Base-by-base conservation (phyloP, 208 protist genomes). In the Crithidia bombi region DNA sequence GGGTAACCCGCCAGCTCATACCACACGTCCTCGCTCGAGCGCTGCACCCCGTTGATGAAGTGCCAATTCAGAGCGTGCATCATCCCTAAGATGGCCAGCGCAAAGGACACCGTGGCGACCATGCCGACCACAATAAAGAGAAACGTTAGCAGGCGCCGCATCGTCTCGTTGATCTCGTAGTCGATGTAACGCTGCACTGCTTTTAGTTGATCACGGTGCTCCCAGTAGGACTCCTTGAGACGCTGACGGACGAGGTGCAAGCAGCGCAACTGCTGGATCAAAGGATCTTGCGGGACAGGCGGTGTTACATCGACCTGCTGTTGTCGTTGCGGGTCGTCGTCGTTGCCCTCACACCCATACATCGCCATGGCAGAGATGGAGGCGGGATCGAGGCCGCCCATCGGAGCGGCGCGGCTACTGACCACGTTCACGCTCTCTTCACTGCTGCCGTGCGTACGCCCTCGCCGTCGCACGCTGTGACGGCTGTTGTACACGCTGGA, bases 161-260 rank as follows among this genome's bases (percentile, higher is more conserved):
- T 62, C 17, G 61, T 75, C 25, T 58, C 62, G 47, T 78, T 66
- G 61, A 92, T 88, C 25, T 83, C 75, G 58, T 78, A 54, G 64
- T 92, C 76, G 30, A 92, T 78, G 65, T 85, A 81, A 47, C 25
- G 17, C 69, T 92, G 89, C 56, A 91, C 74, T 2, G 64, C 52
- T 21, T 32, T 65, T 12, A 92, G 72, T 30, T 72, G 65, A 11
- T 70, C 68, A 19, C 50, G 67, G 52, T 91, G 74, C 33, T 75
- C 25, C 74, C 79, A 81, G 64, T 78, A 89, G 21, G 71, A 61
- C 23, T 59, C 52, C 23, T 73, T 56, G 26, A 91, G 75, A 14
- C 74, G 75, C 66, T 83, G 49, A n/a, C 86, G 82, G 21, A 92
- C 73, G 0, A 91, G 52, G 59, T 64, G 79, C 55, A 89, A 75